Conservation (phyloP, 2,329 filamentous ascomycete species). For the Pseudogymnoascus pannorum region DNA sequence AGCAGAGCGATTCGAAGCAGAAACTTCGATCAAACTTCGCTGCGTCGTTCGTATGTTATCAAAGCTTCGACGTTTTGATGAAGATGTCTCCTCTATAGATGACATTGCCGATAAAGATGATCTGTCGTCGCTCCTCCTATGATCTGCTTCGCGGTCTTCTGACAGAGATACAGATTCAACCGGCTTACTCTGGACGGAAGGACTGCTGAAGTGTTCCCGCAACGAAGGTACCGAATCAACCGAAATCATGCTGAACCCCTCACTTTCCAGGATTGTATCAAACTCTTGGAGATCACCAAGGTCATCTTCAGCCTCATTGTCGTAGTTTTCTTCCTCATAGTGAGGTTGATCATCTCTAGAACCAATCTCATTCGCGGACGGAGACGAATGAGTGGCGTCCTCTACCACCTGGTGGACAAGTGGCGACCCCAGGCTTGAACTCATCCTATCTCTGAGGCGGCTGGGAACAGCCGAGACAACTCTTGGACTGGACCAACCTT, state of each 20-base stretch:
- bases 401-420: neutral
- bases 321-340: slow-evolving; percentile 12
- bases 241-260: slow-evolving; percentile 51
- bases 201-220: slow-evolving; percentile 34
- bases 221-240: slow-evolving; percentile 45
- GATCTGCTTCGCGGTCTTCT: neutral
- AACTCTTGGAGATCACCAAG: slow-evolving; percentile 36
- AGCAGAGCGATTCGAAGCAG: neutral
- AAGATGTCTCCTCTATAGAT: neutral
- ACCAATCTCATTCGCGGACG: neutral
- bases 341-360: neutral
- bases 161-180: slow-evolving; percentile 1
- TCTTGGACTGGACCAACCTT: slow-evolving; percentile 24
- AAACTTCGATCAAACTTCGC: neutral
- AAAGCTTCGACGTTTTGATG: neutral
- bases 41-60: neutral
- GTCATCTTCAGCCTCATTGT: slow-evolving; percentile 30
- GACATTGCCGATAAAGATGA: neutral
- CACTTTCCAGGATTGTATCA: slow-evolving; percentile 49
- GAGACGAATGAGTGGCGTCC: neutral
- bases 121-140: neutral
- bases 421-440: neutral
- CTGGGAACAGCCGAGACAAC: slow-evolving; percentile 8
- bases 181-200: slow-evolving; percentile 21
- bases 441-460: neutral